Evolutionary conservation across 129 eudicot species (phyloP).

Genomic region (Flaveria linearis): DNA sequence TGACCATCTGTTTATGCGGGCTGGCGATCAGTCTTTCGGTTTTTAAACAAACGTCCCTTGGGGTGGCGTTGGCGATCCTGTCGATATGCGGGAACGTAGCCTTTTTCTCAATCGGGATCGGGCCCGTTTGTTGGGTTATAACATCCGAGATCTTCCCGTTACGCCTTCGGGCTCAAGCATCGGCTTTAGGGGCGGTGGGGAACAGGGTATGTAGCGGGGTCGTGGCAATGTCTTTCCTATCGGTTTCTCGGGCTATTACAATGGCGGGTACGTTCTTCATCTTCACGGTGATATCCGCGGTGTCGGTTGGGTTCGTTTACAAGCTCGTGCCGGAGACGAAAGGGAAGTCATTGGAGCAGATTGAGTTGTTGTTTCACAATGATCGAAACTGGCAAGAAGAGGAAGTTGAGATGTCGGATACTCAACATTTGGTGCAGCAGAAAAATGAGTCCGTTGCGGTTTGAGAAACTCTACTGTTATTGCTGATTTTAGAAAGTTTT

Average conservation of each 20-base stretch:
- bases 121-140: constrained; percentile 78
- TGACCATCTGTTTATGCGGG: constrained; percentile 58
- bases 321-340: constrained; percentile 70
- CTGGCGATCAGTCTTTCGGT: constrained; percentile 52
- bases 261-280: constrained; percentile 65
- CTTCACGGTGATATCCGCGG: constrained; percentile 55
- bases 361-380: constrained; percentile 61
- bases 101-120: constrained; percentile 79
- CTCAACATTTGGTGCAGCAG: constrained; percentile 47
- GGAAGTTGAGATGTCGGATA: constrained; percentile 67
- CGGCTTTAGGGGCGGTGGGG: constrained; percentile 69
- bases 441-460: constrained; percentile 1
- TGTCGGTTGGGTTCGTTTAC: constrained; percentile 59
- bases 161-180: constrained; percentile 76
- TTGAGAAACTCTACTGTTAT: background rate
- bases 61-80: constrained; percentile 48
- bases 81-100: constrained; percentile 74
- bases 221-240: constrained; percentile 68
- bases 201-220: constrained; percentile 73
- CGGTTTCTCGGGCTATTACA: constrained; percentile 60
- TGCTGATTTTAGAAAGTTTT: background rate
- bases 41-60: constrained; percentile 38
- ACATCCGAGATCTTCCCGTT: constrained; percentile 74
- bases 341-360: constrained; percentile 78
- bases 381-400: constrained; percentile 47